Base-by-base conservation (phyloP, 495 filamentous ascomycete species). In the Cryomyces minteri region DNA sequence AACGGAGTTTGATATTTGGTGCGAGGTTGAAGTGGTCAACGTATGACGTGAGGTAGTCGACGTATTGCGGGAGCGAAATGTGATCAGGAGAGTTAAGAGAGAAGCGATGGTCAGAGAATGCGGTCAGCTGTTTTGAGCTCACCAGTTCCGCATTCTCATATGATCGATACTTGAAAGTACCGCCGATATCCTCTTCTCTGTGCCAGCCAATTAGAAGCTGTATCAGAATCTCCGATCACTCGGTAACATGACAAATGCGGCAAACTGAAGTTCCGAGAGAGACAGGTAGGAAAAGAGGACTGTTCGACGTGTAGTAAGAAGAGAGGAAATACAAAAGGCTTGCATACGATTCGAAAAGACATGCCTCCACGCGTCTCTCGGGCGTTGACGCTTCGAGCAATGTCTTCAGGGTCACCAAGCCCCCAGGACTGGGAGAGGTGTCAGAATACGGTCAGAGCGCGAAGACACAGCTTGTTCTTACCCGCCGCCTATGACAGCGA, bases 61-160 rank as follows among this genome's bases (percentile, higher is more conserved):
- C 50, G 30, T 52, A 52, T 40, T 52, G 50, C 3, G 50, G 50
- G 4, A 52, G 31, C 18, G 50, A 52, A 36, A 52, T 49, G 46
- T 52, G 50, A 39, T 52, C 50, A 29, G 50, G 47, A 25, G 46
- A 33, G 7, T 32, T 12, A 7, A 52, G 40, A 4, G 50, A 43
- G 30, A 52, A 52, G 10, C 50, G 46, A 38, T 49, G 43, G 39
- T 52, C 50, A 10, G 50, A 52, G 43, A 52, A 52, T 18, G 41
- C 33, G 31, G 50, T 52, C 11, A 52, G 47, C 36, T 52, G 50
- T 31, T 52, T 52, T n/a, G 46, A 49, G 43, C 46, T 49, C 8
- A 52, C 50, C 4, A 52, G 46, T 29, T 52, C 50, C 4, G 50
- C 50, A 31, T 52, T 52, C 40, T 52, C 50, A 39, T 52, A 52